phyloP scores from a whole-genome alignment of 345 rosid genomes.

The Citrus mangshanensis region DNA sequence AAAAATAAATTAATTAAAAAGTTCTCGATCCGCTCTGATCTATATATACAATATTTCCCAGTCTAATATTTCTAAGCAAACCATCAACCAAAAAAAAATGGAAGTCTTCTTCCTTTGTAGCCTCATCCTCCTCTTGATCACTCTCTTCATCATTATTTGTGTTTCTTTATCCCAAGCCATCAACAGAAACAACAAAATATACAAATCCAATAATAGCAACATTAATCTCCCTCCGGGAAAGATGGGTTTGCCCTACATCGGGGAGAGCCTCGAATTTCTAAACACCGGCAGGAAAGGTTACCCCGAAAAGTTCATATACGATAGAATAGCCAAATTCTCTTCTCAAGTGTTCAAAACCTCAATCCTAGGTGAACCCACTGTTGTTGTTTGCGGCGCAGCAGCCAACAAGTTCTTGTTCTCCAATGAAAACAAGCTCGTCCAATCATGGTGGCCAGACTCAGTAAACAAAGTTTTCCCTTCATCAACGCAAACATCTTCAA shows the following conservation, averaged over 20 bases:
- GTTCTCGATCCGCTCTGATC: no score
- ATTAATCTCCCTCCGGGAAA: slow-evolving; percentile 44
- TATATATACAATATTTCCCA: no score
- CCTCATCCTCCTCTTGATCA: neutral
- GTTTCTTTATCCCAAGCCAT: no score
- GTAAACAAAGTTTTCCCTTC: slow-evolving; percentile 48
- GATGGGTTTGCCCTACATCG: slow-evolving; percentile 29
- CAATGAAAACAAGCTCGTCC: slow-evolving; percentile 44
- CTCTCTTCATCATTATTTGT: no score
- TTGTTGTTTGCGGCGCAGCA: slow-evolving; percentile 35
- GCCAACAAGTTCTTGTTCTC: slow-evolving; percentile 50
- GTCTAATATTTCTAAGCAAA: no score
- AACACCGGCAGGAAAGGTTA: slow-evolving; percentile 36
- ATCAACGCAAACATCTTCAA: slow-evolving; percentile 28
- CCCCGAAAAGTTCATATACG: slow-evolving; percentile 44
- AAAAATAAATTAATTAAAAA: no score
- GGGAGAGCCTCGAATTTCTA: slow-evolving; percentile 41
- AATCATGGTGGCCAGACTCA: slow-evolving; percentile 50
- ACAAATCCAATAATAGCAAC: neutral
- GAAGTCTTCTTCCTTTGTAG: slow-evolving; percentile 4
- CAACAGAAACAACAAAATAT: no score
- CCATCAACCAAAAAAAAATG: neutral
- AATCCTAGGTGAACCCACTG: slow-evolving; percentile 27
- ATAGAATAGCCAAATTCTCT: slow-evolving; percentile 20
- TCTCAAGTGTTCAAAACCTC: slow-evolving; percentile 5